Evolutionary conservation across 106 monocot species (phyloP).

Genomic region (Dendrobium nobile): DNA sequence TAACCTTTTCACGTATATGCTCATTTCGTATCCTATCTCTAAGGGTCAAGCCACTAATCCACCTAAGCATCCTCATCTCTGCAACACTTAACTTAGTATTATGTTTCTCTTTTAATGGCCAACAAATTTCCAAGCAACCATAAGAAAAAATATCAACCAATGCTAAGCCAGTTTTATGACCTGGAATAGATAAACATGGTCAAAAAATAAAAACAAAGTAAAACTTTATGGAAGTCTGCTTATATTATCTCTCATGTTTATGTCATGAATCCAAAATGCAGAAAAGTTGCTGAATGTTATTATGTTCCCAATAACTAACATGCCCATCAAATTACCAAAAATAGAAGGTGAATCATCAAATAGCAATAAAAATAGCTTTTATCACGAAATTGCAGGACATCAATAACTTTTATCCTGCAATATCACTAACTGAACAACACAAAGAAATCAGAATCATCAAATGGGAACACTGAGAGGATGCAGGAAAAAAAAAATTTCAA

Average conservation of each 20-base stretch:
- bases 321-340: neutral
- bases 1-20: too few species aligned
- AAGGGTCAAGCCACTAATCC: too few species aligned
- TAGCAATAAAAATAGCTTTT: neutral
- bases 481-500: neutral
- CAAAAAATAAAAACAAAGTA: neutral
- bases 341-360: neutral
- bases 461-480: neutral
- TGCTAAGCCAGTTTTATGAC: neutral
- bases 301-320: neutral
- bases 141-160: neutral
- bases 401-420: neutral
- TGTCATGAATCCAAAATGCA: neutral
- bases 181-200: neutral
- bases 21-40: too few species aligned
- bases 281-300: neutral
- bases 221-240: neutral
- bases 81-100: too few species aligned
- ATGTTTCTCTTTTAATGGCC: too few species aligned
- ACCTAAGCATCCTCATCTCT: too few species aligned
- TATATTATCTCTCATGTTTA: neutral
- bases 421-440: neutral
- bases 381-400: neutral
- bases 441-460: neutral
- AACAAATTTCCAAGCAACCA: neutral